Percentiles rank a stretch among this genome's conserved stretches.
Conservation (phyloP, 2,329 filamentous ascomycete genomes). For the Botrytis galanthina region DNA sequence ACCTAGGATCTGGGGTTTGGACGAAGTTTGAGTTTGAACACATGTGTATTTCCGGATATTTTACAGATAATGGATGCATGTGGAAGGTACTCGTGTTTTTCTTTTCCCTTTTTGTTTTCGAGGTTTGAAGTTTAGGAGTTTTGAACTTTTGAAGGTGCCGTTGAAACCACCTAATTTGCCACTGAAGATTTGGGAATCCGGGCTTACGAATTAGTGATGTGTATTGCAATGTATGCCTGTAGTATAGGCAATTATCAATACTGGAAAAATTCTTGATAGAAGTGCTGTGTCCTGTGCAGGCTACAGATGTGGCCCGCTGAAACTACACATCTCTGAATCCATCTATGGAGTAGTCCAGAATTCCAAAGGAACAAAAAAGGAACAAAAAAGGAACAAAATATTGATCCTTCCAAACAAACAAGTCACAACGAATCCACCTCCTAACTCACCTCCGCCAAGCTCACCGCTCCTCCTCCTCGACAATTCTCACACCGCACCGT, state of each 20-base stretch:
- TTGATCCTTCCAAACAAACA: background rate
- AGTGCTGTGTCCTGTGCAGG: background rate
- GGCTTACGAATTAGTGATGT: background rate
- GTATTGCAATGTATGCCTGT: background rate
- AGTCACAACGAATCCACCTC: background rate
- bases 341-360: background rate
- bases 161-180: constrained; percentile 12
- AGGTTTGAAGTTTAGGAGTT: background rate
- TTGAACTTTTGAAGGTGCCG: background rate
- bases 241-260: background rate
- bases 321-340: background rate
- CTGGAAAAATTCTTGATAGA: background rate
- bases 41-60: background rate
- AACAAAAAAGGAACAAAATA: background rate
- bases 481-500: background rate
- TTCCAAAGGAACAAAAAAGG: background rate
- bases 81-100: background rate
- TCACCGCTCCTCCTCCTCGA: background rate
- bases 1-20: background rate
- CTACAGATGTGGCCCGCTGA: background rate
- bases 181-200: background rate
- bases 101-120: background rate
- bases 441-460: background rate
- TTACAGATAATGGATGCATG: background rate
- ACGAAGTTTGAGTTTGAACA: background rate